Evolutionary conservation across 2,329 filamentous ascomycete species (phyloP).

Genomic region (Botrytis byssoidea): DNA sequence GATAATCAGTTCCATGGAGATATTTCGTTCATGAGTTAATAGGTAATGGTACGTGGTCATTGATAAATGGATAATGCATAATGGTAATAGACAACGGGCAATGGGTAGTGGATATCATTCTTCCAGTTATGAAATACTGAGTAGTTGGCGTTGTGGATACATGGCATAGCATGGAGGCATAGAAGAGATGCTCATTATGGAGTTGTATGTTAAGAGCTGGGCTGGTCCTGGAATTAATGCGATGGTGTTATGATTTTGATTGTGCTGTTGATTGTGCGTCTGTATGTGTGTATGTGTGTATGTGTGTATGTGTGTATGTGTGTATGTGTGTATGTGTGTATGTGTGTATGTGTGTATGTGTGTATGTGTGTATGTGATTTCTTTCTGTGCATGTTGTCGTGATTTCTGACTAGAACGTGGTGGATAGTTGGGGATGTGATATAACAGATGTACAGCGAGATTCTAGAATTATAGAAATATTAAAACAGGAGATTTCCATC

Average conservation of each 20-base stretch:
- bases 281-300: not conserved
- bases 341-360: too few relatives aligned
- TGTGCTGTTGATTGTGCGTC: not conserved
- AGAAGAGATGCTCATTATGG: not conserved
- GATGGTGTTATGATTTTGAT: not conserved
- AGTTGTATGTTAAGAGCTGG: conserved; percentile 9
- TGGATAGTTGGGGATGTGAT: too few relatives aligned
- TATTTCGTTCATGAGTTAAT: not conserved
- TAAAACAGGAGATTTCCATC: too few relatives aligned
- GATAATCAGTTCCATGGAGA: not conserved
- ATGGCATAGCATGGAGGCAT: not conserved
- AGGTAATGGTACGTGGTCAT: not conserved
- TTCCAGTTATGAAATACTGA: not conserved
- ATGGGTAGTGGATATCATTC: not conserved
- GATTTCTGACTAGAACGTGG: not conserved
- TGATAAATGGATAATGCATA: not conserved
- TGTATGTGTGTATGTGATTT: not conserved
- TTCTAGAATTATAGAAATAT: not conserved
- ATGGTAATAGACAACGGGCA: not conserved
- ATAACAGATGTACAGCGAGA: not conserved
- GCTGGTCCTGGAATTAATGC: conserved; percentile 6
- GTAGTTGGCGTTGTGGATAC: not conserved
- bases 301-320: too few relatives aligned
- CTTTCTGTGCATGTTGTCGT: not conserved
- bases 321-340: too few relatives aligned